Percentiles rank a stretch among this genome's conserved stretches.
These are phyloP conservation scores for Albizia julibrissin DNA, from an alignment of 306 rosid species.

Conservation along the genomic window DNA sequence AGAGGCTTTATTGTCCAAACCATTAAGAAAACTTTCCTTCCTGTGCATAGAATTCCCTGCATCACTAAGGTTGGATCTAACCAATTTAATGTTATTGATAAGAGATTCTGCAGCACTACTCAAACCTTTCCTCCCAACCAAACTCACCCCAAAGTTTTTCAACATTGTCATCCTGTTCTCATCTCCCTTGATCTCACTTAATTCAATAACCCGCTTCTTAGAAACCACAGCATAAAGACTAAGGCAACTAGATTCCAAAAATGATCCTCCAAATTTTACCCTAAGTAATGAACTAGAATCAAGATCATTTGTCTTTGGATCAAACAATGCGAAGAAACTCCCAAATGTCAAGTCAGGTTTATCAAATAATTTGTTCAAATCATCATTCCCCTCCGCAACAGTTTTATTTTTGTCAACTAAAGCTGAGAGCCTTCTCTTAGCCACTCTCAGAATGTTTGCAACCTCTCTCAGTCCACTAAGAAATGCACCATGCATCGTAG, in stretches of 20 bases:
- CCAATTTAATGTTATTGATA: constrained; percentile 48
- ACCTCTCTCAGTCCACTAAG: constrained; percentile 97
- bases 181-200: constrained; percentile 63
- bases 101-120: constrained; percentile 56
- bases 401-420: constrained; percentile 35
- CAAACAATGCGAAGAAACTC: constrained; percentile 66
- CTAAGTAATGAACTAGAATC: constrained; percentile 63
- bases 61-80: constrained; percentile 41
- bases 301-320: constrained; percentile 52
- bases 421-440: constrained; percentile 50
- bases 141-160: constrained; percentile 54
- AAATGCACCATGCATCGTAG: constrained; percentile 93
- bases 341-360: constrained; percentile 69
- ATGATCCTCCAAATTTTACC: constrained; percentile 58
- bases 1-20: constrained; percentile 26
- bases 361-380: constrained; percentile 54
- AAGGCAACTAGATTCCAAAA: constrained; percentile 33
- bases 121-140: constrained; percentile 79
- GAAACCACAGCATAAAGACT: constrained; percentile 61
- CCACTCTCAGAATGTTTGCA: constrained; percentile 77
- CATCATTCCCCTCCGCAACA: constrained; percentile 37
- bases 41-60: constrained; percentile 25
- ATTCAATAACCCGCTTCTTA: constrained; percentile 53
- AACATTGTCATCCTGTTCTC: constrained; percentile 59
- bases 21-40: constrained; percentile 20